A percentile compares a stretch with the other conserved stretches of the same genome.
Evolutionary conservation across 768 basidiomycete genomes (phyloP).

Genomic region (Podaxis sp.): DNA sequence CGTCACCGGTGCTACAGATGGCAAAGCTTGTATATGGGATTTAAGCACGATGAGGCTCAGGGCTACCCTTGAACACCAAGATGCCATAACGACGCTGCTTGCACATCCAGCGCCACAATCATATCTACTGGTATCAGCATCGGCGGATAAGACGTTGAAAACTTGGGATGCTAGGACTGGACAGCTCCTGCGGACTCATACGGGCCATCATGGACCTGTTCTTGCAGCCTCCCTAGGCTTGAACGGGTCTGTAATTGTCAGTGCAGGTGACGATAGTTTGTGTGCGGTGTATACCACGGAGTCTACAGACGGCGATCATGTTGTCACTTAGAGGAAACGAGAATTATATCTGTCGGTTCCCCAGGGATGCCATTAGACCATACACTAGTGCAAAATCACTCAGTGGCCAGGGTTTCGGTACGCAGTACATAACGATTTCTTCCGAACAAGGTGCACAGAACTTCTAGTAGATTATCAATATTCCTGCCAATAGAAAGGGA

Average conservation of each 20-base stretch:
- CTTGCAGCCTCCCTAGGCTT: conserved; percentile 71
- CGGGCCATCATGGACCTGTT: conserved; percentile 76
- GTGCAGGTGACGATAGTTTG: conserved; percentile 86
- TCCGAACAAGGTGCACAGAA: no score
- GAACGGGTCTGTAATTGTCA: conserved; percentile 70
- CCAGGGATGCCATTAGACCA: neutral
- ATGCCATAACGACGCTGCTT: conserved; percentile 80
- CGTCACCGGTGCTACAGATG: conserved; percentile 89
- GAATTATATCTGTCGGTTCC: neutral
- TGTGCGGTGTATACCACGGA: conserved; percentile 82
- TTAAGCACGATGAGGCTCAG: conserved; percentile 80
- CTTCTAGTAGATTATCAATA: no score
- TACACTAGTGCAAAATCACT: no score
- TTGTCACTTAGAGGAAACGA: conserved; percentile 2
- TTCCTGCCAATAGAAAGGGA: no score
- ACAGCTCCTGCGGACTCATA: conserved; percentile 68
- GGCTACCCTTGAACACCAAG: conserved; percentile 77
- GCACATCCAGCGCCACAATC: conserved; percentile 70
- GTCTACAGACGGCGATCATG: conserved; percentile 29
- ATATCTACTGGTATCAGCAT: conserved; percentile 79
- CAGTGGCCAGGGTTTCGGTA: no score
- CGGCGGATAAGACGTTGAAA: conserved; percentile 79
- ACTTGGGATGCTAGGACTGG: conserved; percentile 96
- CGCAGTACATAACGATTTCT: no score
- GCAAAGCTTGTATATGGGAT: conserved; percentile 95